Evolutionary conservation across 2,329 filamentous ascomycete genomes (phyloP), one percentile per base, ranked within the genome.

Genomic region (Cercospora beticola): DNA sequence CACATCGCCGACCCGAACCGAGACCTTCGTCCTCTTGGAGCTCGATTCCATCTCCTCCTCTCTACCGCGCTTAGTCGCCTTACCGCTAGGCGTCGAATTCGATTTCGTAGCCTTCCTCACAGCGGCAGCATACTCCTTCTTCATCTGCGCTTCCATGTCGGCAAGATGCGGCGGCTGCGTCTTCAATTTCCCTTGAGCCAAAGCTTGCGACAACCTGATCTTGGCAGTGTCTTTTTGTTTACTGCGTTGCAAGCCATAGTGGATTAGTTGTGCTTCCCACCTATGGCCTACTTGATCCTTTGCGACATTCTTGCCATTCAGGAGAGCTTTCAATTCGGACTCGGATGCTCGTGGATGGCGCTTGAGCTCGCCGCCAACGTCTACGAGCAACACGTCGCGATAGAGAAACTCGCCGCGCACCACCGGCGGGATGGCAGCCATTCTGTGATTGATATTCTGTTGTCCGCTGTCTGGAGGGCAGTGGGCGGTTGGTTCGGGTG

Each of bases 221-320:
- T 87, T 86, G 9, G 87, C 87, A 0, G 84, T 83, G 23, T 85
- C 83, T 77, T 89, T 89, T 56, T 83, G 82, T 73, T 87, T 87
- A 18, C 86, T 87, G 0, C 83, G 82, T 6, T 80, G 81, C 0
- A 90, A 80, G 0, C 86, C 87, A 77, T 89, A 90, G 77, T 90
- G 88, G 4, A 88, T 77, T 10, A 89, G 81, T 70, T 90, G 87
- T 0, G 88, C 87, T 70, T 87, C 84, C 67, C 87, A 90, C 85
- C 85, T 90, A 70, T 89, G 86, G 0, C 82, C 86, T 0, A 86
- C 83, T 54, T 83, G 83, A 72, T 89, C 86, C 56, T 83, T 81
- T 40, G 63, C 26, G 23, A 30, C 60, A 36, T 62, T 63, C 59
- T 68, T 73, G 57, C 72, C 75, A 36, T 70, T 73, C 18, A 76